Percentiles rank a stretch among this genome's conserved stretches.
Evolutionary conservation across 176 grass and related monocot species (phyloP).

Genomic region (Oryza brachyantha): DNA sequence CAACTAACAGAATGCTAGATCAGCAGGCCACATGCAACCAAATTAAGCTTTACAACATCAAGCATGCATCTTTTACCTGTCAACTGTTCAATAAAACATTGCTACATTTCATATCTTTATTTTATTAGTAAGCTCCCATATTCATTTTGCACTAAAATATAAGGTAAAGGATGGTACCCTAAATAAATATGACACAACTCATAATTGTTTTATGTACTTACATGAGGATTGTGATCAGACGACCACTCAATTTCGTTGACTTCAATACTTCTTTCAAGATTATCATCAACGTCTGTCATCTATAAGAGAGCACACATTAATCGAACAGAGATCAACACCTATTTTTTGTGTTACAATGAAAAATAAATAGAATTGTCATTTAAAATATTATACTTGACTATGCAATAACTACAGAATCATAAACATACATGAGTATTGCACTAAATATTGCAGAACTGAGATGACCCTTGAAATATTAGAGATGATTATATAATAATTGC

Average conservation of each 20-base stretch:
- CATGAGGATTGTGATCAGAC: slow-evolving; percentile 58
- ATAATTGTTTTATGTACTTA: slow-evolving; percentile 43
- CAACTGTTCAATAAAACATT: too few relatives aligned
- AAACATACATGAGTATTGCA: background rate
- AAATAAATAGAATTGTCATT: background rate
- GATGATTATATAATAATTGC: background rate
- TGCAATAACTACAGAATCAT: background rate
- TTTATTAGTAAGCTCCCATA: background rate
- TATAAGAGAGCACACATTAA: slow-evolving; percentile 2
- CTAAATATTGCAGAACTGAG: background rate
- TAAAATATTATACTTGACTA: background rate
- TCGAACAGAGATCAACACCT: background rate
- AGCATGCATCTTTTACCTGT: too few relatives aligned
- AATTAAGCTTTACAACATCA: slow-evolving; percentile 17
- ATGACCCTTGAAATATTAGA: background rate
- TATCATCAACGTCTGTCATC: slow-evolving; percentile 45
- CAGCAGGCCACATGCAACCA: background rate
- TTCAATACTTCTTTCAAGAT: slow-evolving; percentile 63
- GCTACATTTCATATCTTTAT: background rate
- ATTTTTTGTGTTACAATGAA: background rate
- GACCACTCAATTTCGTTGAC: slow-evolving; percentile 78
- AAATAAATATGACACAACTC: background rate
- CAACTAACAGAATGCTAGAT: slow-evolving; percentile 11
- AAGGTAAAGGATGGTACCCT: background rate
- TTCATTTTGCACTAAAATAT: slow-evolving; percentile 19